A percentile compares a stretch with the other conserved stretches of the same genome.
These are phyloP conservation scores for Suillus tomentosus DNA, from an alignment of 768 basidiomycete genomes.

Conservation along the genomic window DNA sequence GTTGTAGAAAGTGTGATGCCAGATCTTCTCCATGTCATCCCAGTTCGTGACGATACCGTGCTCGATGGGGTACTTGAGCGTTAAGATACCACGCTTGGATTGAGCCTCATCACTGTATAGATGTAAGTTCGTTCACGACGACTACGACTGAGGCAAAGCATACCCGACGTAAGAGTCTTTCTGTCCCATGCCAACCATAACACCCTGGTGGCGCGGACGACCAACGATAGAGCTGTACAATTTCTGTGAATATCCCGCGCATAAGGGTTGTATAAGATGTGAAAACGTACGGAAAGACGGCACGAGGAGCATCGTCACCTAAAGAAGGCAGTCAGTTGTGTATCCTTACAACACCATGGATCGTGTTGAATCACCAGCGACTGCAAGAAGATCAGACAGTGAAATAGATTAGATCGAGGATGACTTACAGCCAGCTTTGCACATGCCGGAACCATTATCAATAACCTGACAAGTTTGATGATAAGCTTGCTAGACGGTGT, in stretches of 20 bases:
- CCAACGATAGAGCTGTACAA: constrained; percentile 86
- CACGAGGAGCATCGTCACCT: constrained; percentile 89
- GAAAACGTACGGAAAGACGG: constrained; percentile 88
- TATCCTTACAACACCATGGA: not conserved
- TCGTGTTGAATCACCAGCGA: constrained; percentile 53
- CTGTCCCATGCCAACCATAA: constrained; percentile 97
- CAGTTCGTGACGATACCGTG: constrained; percentile 97
- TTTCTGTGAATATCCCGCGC: not conserved
- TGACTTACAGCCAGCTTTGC: constrained; percentile 96
- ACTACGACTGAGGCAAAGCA: constrained; percentile 1
- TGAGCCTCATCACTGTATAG: constrained; percentile 79
- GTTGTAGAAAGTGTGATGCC: constrained; percentile 96
- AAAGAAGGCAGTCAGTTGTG: constrained; percentile 22
- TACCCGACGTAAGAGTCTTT: constrained; percentile 97
- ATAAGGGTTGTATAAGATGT: constrained; percentile 2
- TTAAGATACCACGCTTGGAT: constrained; percentile 93
- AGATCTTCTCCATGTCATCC: constrained; percentile 99
- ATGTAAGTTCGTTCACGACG: constrained; percentile 4
- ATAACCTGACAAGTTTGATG: constrained; percentile 57
- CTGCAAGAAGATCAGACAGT: constrained; percentile 38
- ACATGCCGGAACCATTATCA: constrained; percentile 98
- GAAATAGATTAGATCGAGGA: constrained; percentile 9
- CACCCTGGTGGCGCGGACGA: constrained; percentile 91
- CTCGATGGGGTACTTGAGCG: constrained; percentile 91
- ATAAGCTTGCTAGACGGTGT: constrained; percentile 11